Conservation (phyloP, 2,329 filamentous ascomycete species). For the Chrysoporthe austroafricana region DNA sequence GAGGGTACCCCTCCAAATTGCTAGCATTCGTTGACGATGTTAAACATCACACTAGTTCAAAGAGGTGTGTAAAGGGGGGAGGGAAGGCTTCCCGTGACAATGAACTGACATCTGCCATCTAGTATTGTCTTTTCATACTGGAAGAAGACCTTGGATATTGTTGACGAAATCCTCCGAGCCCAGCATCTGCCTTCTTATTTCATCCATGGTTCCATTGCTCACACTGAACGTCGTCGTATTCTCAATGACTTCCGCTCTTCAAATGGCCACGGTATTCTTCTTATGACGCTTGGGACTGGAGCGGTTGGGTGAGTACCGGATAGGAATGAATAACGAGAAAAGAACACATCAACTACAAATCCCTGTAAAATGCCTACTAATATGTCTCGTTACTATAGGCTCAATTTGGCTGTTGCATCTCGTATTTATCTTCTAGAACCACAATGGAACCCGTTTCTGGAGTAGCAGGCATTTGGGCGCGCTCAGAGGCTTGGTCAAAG, state of each 20-base stretch:
- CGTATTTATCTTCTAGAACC: slow-evolving; percentile 38
- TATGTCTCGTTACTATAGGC: slow-evolving; percentile 7
- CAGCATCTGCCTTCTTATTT: background rate
- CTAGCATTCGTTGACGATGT: slow-evolving; percentile 2
- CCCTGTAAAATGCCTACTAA: too few species aligned
- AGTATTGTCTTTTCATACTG: slow-evolving; percentile 14
- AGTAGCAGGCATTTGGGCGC: slow-evolving; percentile 38
- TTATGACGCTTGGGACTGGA: slow-evolving; percentile 18
- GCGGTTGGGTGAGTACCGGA: slow-evolving; percentile 2
- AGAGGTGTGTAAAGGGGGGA: background rate
- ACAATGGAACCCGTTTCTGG: slow-evolving; percentile 39
- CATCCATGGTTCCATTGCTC: slow-evolving; percentile 3
- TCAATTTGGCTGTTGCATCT: slow-evolving; percentile 37
- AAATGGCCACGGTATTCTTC: background rate
- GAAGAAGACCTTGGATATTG: slow-evolving; percentile 14
- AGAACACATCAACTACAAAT: background rate
- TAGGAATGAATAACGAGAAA: background rate
- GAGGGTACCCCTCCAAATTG: background rate
- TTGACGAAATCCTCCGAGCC: background rate
- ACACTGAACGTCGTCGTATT: background rate
- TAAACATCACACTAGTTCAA: background rate
- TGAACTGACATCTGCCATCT: background rate
- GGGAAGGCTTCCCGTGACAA: too few species aligned
- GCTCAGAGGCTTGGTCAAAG: slow-evolving; percentile 35
- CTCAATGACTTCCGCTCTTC: background rate